Evolutionary conservation across 306 rosid species (phyloP), one percentile per base, ranked within the genome.

Genomic region (Coriaria nepalensis): DNA sequence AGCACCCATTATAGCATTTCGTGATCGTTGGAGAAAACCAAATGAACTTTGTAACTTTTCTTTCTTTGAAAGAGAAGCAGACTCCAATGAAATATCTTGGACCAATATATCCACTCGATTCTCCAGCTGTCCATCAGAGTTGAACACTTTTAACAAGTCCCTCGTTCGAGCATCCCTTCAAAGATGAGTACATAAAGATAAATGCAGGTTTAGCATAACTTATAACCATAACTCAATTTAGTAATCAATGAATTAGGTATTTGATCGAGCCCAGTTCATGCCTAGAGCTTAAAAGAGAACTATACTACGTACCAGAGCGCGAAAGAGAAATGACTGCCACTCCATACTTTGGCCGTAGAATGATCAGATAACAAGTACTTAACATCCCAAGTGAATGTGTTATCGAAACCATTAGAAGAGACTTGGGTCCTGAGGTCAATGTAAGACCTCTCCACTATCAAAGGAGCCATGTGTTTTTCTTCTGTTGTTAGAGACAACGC

Each of bases 21-120:
- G 82, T 60, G 97, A 90, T 40, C 97, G 95, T 71, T 90, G 95
- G 59, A 90, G 75, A 74, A 90, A 90, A 36, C 97, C 95, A 64
- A 84, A 64, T 38, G 95, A 68, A 74, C 73, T 61, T 71, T 79
- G 97, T 45, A 68, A 12, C 70, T 75, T 84, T 61, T 84, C 97
- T 68, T 81, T 84, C 60, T 67, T 74, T 13, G 80, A 60, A 58
- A 70, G 71, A 47, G 84, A 70, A 72, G 65, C 59, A 58, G 68
- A 59, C 44, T 90, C 97, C 35, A 62, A 68, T 10, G 93, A 55
- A 41, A 74, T 48, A 55, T 90, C 94, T 69, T 81, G 95, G 36
- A 56, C 54, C 14, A 80, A 64, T 66, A 75, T 33, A 63, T 90
- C 97, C 52, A 48, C 61, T 52, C 84, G 80, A 69, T 79, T 90